These are phyloP conservation scores for Allium fistulosum DNA, from an alignment of 106 monocot genomes.

Conservation along the genomic window DNA sequence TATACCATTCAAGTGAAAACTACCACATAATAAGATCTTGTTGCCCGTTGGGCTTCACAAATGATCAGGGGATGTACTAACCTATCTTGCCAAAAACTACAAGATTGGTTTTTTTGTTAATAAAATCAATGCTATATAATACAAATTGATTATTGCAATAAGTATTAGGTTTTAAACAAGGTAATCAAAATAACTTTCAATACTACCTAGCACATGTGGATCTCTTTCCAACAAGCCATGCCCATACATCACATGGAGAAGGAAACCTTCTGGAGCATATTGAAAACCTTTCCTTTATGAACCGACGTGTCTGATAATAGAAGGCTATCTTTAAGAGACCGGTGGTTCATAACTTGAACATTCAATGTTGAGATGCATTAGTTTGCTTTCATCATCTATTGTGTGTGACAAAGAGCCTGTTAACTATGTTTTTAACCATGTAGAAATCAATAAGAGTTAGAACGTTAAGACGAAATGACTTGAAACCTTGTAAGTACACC, in stretches of 20 bases:
- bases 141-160: too few relatives aligned
- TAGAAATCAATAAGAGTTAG: too few relatives aligned
- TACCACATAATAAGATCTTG: slow-evolving; percentile 28
- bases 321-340: background rate
- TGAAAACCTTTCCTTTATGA: slow-evolving; percentile 59
- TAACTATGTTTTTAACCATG: too few relatives aligned
- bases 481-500: too few relatives aligned
- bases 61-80: slow-evolving; percentile 32
- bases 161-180: too few relatives aligned
- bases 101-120: background rate
- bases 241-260: slow-evolving; percentile 54
- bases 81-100: slow-evolving; percentile 35
- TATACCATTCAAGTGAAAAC: slow-evolving; percentile 24
- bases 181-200: too few relatives aligned
- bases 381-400: slow-evolving; percentile 12
- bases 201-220: slow-evolving; percentile 17
- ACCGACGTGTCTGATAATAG: slow-evolving; percentile 15
- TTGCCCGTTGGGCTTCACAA: slow-evolving; percentile 13
- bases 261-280: slow-evolving; percentile 81
- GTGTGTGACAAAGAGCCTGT: too few relatives aligned
- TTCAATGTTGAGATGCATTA: slow-evolving; percentile 14
- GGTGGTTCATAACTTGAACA: slow-evolving; percentile 3
- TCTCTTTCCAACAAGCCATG: slow-evolving; percentile 69
- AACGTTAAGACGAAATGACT: too few relatives aligned
- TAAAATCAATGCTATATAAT: too few relatives aligned